Base-by-base conservation (phyloP, 2,329 filamentous ascomycete species). In the Curvularia sp. region DNA sequence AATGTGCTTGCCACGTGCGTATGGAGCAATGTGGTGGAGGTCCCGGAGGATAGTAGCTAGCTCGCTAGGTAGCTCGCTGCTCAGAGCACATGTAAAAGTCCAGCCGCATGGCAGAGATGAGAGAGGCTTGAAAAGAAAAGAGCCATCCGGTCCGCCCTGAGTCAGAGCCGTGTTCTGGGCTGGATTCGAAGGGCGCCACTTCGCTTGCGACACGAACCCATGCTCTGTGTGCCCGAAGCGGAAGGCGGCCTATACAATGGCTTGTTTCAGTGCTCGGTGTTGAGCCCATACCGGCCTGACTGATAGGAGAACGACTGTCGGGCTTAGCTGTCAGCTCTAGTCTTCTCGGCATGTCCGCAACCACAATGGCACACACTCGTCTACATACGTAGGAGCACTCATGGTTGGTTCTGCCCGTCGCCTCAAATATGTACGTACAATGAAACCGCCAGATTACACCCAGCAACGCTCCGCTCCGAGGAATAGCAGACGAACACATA, bases 221-320 rank as follows among this genome's bases (percentile, higher is more conserved):
- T 46, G 46, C 45, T 53, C 55, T 49, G 27, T 52, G 28, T 25
- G 25, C n/a, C 55, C 42, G 21, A 52, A 46, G 19, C 46, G 38
- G 47, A 49, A 41, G 53, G 53, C 55, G 32, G 49, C 42, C 43
- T 38, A 53, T 18, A 45, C 55, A 27, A 49, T 41, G 49, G 55
- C 55, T 58, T 55, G 55, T 58, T 58, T 58, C 55, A 58, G 51
- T 32, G 36, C 32, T 42, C 46, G 49, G 46, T 50, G 39, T 34
- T 50, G 51, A 27, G 51, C 51, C 46, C 36, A 39, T 45, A 38
- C 27, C 39, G 23, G 50, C 38, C 36, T 57, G 55, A 41, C 48
- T 27, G 50, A 49, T 54, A 57, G 54, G 54, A 51, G 54, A 53
- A 36, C 21, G 32, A 27, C 32, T 42, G 43, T 32, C 19, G 36